Evolutionary conservation across 768 basidiomycete species (phyloP), one percentile per base, ranked within the genome.

Genomic region (Boletus rubescentipes): DNA sequence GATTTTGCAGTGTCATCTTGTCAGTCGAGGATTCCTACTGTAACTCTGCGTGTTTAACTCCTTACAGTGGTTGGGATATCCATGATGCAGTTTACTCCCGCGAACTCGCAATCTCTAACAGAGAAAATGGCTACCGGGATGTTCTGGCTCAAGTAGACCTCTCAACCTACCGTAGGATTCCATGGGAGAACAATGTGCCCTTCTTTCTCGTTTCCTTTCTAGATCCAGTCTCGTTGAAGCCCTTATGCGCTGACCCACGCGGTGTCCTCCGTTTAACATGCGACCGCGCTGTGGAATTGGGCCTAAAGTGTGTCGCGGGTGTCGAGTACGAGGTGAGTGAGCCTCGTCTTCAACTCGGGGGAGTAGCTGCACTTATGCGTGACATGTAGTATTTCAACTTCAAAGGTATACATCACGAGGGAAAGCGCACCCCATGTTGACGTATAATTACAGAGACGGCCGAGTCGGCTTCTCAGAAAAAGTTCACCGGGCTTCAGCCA

Each of bases 1-100:
- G 93, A 6, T 97, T 95, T 74, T 96, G 92, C 74, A 91, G 89
- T 62, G 89, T 95, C 44, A 84, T 95, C 52, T 98, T 95, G 91
- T 90, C 55, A 62, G 87, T 75, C 5, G n/a, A 34, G 38, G 5
- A 3, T 35, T 45, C 50, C 15, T 23, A n/a, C 9, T 46, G 14
- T 41, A 9, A 42, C 10, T 15, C 14, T 29, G 44, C 32, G 37
- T 61, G 40, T 50, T 54, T 49, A 47, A 45, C 16, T 21, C 31
- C 9, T 35, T 20, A 14, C 59, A 93, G 87, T 56, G 91, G 89
- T 44, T 93, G 92, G 95, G 91, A 96, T 69, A 85, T 98, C 15
- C 93, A 98, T 61, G 97, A 98, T 67, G 58, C 78, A 0, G 82
- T 90, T 5, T 98, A 98, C 73, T 78, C 84, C 5, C 80, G 79